Base-by-base conservation (phyloP, 192 early-diverging fungal species). In the Coemansia nantahalensis region DNA sequence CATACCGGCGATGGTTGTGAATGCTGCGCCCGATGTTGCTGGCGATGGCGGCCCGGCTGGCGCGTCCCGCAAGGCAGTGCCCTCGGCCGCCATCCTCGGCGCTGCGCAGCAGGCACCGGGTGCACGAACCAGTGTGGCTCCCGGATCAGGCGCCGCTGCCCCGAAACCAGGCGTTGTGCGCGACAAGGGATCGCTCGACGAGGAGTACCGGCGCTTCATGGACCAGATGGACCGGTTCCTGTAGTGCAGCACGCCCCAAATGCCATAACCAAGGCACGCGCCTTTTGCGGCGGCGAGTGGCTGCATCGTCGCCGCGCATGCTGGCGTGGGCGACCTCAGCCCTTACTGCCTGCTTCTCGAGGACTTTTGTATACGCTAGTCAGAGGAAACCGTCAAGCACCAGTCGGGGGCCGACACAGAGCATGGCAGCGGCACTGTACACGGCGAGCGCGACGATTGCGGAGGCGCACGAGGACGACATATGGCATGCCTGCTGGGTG, bases 11-110 rank as follows among this genome's bases (percentile, higher is more conserved):
- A 79, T 83, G 54, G 65, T 74, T 32, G 79, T 90, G 16, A 84
- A 90, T 52, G 79, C 84, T 30, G 86, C 89, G 11, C 89, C 89
- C 12, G 82, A 84, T 31, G 68, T 87, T 14, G 86, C 72, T 36
- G 73, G 71, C 22, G 78, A 52, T 39, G 35, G 8, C 31, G 64
- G n/a, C 15, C 24, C 26, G 31, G 46, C 26, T 16, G 15, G 2
- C 10, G 28, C 16, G 14, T 13, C 26, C 26, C 4, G 26, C 3
- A 28, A 28, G 26, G 26, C 45, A 52, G 44, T 32, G 37, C 11
- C 30, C 33, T 12, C 33, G 13, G 44, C 11, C 1, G 26, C 34
- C 21, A 45, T 59, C n/a, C 54, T 59, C 24, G 59, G 38, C 16
- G 21, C 47, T 28, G 50, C 55, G 5, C 33, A 21, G 23, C 49